Conservation (phyloP, 768 basidiomycete genomes). For the Heimioporus sp. region DNA sequence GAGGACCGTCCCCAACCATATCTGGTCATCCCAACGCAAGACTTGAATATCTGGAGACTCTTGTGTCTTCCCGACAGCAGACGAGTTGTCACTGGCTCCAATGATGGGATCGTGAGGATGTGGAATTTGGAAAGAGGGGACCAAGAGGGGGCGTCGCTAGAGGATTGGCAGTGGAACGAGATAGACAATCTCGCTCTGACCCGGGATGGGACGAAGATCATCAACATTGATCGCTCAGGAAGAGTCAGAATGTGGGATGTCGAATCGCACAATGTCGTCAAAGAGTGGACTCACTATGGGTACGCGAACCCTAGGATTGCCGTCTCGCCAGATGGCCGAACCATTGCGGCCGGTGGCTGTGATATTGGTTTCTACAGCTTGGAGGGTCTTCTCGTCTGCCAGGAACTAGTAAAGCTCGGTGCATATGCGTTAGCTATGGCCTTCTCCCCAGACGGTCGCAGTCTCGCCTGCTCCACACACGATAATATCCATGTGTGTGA, state of each 20-base stretch:
- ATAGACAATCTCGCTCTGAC: neutral
- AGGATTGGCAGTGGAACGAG: neutral
- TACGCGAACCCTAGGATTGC: neutral
- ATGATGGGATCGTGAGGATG: neutral
- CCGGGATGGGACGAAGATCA: neutral
- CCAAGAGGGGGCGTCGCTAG: neutral
- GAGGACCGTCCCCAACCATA: too few relatives aligned
- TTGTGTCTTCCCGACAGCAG: neutral
- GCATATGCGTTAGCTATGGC: neutral
- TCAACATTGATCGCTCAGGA: neutral
- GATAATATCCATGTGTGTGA: constrained; percentile 1
- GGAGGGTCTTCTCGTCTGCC: too few relatives aligned
- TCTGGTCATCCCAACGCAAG: too few relatives aligned
- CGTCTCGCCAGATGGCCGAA: constrained; percentile 1
- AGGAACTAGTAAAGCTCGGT: neutral
- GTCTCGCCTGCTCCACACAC: neutral
- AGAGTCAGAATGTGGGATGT: neutral
- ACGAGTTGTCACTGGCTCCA: neutral
- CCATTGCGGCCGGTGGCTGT: neutral
- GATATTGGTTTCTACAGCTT: neutral
- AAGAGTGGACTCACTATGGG: neutral
- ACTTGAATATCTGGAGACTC: too few relatives aligned
- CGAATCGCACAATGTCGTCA: neutral
- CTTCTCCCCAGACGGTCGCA: constrained; percentile 1
- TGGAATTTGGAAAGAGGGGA: neutral